Base-by-base conservation (phyloP, 257 asterid species). In the Apocynum venetum region DNA sequence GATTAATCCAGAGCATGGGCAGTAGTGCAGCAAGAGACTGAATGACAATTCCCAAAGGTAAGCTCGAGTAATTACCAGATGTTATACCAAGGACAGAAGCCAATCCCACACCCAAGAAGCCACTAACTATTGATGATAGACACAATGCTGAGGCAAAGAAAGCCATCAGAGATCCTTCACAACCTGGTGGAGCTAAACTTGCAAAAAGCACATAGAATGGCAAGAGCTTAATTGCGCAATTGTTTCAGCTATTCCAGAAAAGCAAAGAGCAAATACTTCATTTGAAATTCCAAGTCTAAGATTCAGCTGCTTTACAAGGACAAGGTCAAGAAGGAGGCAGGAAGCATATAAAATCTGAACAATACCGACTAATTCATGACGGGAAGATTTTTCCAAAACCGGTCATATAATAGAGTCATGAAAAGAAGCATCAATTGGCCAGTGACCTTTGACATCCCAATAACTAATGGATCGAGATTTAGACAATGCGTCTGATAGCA, bases 401-500 rank as follows among this genome's bases (percentile, higher is more conserved):
- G 83, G 64, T 92, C 83, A 43, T 92, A 94, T 13, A 89, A 80
- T 40, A 93, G 68, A 4, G 91, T 80, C 73, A 92, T 78, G 4
- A 88, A 81, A 60, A 94, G 86, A 76, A 92, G 97, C 86, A 88
- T 55, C 77, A 94, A 78, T 41, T 94, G 98, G 52, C 98, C 97
- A 0, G 86, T 89, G 71, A 94, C 98, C 72, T 89, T 89, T 1
- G 97, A 91, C 97, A 92, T 79, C 72, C 98, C 97, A 4, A 92
- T 89, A 57, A 94, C 71, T 31, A 89, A 87, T 2, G 98, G 89
- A 74, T 84, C 87, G 12, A 94, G 93, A 85, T 88, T 89, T 78
- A 94, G 80, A 51, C 87, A 83, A 72, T 91, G 97, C 2, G 92
- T 89, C 82, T 94, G 98, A 83, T 89, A 94, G 89, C 97, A 94